Evolutionary conservation across 352 stramenopile species (phyloP).

Genomic region (Phytophthora hibernalis): DNA sequence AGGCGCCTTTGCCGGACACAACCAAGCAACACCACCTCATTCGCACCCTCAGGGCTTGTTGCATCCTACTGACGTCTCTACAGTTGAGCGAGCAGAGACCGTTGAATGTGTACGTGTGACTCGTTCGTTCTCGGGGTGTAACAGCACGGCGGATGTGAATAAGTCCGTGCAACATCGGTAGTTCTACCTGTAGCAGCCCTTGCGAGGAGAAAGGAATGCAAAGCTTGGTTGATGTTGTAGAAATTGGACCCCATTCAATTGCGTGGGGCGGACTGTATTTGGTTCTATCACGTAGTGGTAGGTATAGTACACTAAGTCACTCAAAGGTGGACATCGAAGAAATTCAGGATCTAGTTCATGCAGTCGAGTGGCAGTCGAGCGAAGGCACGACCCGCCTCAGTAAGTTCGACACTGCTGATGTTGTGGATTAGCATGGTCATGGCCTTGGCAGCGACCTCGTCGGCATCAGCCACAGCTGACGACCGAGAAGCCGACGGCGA

Average conservation of each 20-base stretch:
- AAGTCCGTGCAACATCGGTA: not conserved
- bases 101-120: constrained; percentile 1
- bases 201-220: not conserved
- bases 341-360: constrained; percentile 31
- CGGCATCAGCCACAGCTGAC: constrained; percentile 17
- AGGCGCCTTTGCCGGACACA: constrained; percentile 14
- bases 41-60: constrained; percentile 26
- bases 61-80: no score
- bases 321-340: constrained; percentile 7
- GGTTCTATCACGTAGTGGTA: constrained; percentile 30
- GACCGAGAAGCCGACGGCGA: constrained; percentile 20
- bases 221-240: not conserved
- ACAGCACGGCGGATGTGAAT: not conserved
- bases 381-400: constrained; percentile 48
- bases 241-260: not conserved
- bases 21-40: constrained; percentile 33
- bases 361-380: constrained; percentile 50
- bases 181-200: not conserved
- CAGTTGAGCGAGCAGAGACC: constrained; percentile 8
- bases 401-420: constrained; percentile 28
- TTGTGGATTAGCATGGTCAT: constrained; percentile 35
- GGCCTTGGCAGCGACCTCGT: constrained; percentile 36
- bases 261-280: constrained; percentile 12
- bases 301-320: constrained; percentile 31
- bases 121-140: not conserved